Conservation (phyloP, 768 basidiomycete species). For the Melanogaster broomeanus region DNA sequence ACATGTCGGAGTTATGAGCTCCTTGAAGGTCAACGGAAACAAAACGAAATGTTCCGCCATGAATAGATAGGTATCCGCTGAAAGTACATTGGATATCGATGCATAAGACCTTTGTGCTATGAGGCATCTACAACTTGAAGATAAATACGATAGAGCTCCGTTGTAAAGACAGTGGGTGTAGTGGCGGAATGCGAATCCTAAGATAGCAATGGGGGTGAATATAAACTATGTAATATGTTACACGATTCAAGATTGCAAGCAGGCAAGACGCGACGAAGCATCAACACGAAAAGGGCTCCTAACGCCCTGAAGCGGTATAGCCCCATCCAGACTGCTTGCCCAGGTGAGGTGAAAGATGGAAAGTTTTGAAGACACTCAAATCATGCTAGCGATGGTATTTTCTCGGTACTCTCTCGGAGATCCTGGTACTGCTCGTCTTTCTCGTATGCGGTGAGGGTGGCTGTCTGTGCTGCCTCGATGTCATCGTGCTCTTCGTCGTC, state of each 20-base stretch:
- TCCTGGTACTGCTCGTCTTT: slow-evolving; percentile 10
- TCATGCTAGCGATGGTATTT: slow-evolving; percentile 17
- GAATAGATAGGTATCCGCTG: too few species aligned
- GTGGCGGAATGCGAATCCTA: slow-evolving; percentile 1
- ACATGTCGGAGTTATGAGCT: too few species aligned
- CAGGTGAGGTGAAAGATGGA: not conserved
- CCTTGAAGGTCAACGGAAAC: too few species aligned
- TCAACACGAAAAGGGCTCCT: not conserved
- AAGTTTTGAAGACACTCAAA: not conserved
- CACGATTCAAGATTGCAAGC: not conserved
- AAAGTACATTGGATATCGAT: too few species aligned
- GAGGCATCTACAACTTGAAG: too few species aligned
- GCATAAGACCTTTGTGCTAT: too few species aligned
- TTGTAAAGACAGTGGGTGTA: slow-evolving; percentile 4
- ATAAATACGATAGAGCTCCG: not conserved
- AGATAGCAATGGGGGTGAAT: not conserved
- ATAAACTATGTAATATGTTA: not conserved
- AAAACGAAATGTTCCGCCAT: too few species aligned
- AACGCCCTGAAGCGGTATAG: not conserved
- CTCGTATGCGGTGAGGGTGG: slow-evolving; percentile 9
- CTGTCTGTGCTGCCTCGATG: slow-evolving; percentile 17
- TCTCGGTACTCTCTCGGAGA: slow-evolving; percentile 18
- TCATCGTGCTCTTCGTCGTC: slow-evolving; percentile 20
- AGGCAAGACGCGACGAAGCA: not conserved
- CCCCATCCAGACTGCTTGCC: not conserved